These are phyloP conservation scores for Beauveria asiatica DNA, from an alignment of 2,329 filamentous ascomycete species.

Conservation along the genomic window DNA sequence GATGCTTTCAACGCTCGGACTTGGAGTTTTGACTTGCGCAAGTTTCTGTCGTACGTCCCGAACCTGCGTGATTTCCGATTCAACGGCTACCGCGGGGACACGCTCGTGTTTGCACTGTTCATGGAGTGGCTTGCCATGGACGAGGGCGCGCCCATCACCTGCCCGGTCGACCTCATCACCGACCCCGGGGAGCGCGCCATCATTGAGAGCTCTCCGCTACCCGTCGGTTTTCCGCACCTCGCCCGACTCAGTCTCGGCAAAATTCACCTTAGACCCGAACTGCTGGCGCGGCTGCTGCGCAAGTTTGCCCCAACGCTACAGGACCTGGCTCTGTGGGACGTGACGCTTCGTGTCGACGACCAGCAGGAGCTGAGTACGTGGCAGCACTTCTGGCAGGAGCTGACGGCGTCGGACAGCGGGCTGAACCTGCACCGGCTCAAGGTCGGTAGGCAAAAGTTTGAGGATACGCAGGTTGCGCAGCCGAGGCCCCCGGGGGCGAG, in stretches of 20 bases:
- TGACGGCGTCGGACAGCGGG: constrained; percentile 21
- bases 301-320: constrained; percentile 38
- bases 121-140: constrained; percentile 30
- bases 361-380: constrained; percentile 22
- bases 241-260: constrained; percentile 36
- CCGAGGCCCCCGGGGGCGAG: neutral
- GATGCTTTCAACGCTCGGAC: neutral
- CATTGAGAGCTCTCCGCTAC: constrained; percentile 12
- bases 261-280: constrained; percentile 20
- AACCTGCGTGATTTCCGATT: constrained; percentile 45
- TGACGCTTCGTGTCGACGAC: constrained; percentile 17
- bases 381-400: constrained; percentile 27
- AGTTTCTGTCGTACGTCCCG: constrained; percentile 30
- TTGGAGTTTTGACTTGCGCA: constrained; percentile 15
- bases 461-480: constrained; percentile 9
- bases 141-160: constrained; percentile 4
- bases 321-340: constrained; percentile 36
- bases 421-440: constrained; percentile 27
- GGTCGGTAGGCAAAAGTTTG: constrained; percentile 20
- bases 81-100: constrained; percentile 25
- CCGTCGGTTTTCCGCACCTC: constrained; percentile 27
- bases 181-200: neutral
- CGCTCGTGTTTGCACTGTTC: constrained; percentile 19
- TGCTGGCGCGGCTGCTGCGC: constrained; percentile 26
- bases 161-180: neutral